These are phyloP conservation scores for Fusarium clavum DNA, from an alignment of 2,329 filamentous ascomycete genomes.

Conservation along the genomic window DNA sequence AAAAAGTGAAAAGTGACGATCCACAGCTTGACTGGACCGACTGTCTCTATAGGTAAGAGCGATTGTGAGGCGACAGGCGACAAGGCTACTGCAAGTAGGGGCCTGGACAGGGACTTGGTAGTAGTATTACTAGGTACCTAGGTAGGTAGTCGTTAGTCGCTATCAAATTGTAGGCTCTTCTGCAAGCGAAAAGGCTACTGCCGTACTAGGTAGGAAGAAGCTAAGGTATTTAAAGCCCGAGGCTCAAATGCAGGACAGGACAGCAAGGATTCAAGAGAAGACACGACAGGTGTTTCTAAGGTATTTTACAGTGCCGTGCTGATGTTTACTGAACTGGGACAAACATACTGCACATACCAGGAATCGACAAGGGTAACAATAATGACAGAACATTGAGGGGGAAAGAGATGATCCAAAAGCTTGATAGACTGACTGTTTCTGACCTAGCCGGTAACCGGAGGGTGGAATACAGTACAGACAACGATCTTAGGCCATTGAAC, in stretches of 20 bases:
- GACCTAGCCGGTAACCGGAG: slow-evolving; percentile 1
- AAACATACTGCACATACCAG: background rate
- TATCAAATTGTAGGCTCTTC: slow-evolving; percentile 18
- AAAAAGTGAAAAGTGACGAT: slow-evolving; percentile 48
- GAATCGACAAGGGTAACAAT: slow-evolving; percentile 18
- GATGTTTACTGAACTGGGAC: background rate
- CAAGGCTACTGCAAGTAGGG: slow-evolving; percentile 11
- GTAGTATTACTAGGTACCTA: background rate
- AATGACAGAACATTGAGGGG: slow-evolving; percentile 12
- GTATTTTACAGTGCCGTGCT: background rate
- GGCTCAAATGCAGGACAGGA: slow-evolving; percentile 18
- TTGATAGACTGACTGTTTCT: slow-evolving; percentile 5
- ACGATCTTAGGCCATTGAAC: background rate
- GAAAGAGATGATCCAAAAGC: slow-evolving; percentile 8
- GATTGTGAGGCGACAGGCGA: slow-evolving; percentile 30
- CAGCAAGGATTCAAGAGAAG: slow-evolving; percentile 11
- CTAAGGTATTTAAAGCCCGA: slow-evolving; percentile 27
- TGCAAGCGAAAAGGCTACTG: slow-evolving; percentile 22
- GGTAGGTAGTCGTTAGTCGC: background rate
- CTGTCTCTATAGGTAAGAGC: background rate
- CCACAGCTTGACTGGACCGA: slow-evolving; percentile 34
- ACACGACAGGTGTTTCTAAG: background rate
- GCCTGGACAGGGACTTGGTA: slow-evolving; percentile 26
- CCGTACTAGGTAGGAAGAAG: slow-evolving; percentile 17
- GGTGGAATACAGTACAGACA: background rate